phyloP scores from a whole-genome alignment of 2,329 filamentous ascomycete genomes.

The Malbranchea zuffiana region DNA sequence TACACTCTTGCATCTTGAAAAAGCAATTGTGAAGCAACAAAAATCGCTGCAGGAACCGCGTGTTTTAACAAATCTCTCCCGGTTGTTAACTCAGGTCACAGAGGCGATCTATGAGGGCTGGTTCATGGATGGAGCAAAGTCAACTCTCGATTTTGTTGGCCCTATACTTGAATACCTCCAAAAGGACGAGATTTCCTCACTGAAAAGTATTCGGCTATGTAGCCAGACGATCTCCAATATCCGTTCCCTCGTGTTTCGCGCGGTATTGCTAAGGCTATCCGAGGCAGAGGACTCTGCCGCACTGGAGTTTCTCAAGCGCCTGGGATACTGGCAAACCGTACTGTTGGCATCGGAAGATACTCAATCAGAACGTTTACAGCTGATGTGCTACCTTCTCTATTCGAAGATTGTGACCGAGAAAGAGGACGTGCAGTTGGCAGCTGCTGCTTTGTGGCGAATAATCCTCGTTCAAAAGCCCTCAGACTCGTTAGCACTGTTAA shows the following conservation, averaged over 20 bases:
- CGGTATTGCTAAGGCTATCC: slow-evolving; percentile 70
- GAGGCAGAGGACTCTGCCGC: slow-evolving; percentile 65
- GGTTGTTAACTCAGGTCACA: slow-evolving; percentile 67
- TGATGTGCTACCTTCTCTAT: slow-evolving; percentile 90
- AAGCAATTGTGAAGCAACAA: slow-evolving; percentile 59
- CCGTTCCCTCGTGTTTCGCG: slow-evolving; percentile 63
- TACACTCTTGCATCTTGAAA: slow-evolving; percentile 59
- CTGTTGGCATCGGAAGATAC: slow-evolving; percentile 66
- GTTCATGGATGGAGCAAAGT: slow-evolving; percentile 81
- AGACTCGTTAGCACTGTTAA: slow-evolving; percentile 64
- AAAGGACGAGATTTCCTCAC: slow-evolving; percentile 62
- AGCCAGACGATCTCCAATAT: slow-evolving; percentile 70
- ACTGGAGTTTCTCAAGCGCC: slow-evolving; percentile 64
- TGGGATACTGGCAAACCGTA: slow-evolving; percentile 93
- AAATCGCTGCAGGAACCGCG: slow-evolving; percentile 67
- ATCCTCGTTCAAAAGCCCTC: slow-evolving; percentile 86
- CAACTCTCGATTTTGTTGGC: slow-evolving; percentile 75
- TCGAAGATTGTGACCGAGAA: slow-evolving; percentile 68
- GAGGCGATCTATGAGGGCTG: slow-evolving; percentile 93
- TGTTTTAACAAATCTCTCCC: slow-evolving; percentile 73
- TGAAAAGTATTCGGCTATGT: slow-evolving; percentile 87
- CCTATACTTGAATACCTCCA: slow-evolving; percentile 80
- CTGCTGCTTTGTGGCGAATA: slow-evolving; percentile 80
- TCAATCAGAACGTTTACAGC: slow-evolving; percentile 69
- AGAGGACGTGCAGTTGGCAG: slow-evolving; percentile 57